Conservation (phyloP, 164 flowering plant species). For the Kingdonia uniflora region DNA sequence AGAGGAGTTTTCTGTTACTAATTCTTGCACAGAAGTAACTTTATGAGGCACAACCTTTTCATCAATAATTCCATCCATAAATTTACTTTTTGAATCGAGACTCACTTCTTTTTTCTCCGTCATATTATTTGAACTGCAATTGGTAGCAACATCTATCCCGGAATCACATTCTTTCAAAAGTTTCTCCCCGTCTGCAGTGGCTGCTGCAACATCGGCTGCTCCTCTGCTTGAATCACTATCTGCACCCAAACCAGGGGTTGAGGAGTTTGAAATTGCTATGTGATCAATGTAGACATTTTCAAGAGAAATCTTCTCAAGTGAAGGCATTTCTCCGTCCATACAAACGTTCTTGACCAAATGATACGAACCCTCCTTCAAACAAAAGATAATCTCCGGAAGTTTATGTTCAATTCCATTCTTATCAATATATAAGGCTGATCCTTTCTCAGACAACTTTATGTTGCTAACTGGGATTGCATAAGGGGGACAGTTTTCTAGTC, state of each 20-base stretch:
- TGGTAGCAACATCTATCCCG: conserved; percentile 6
- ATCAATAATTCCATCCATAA: neutral
- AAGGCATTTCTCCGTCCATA: too few species aligned
- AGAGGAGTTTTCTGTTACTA: conserved; percentile 1
- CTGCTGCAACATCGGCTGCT: conserved; percentile 3
- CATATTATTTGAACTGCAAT: conserved; percentile 11
- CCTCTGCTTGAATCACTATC: conserved; percentile 14
- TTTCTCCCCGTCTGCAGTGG: conserved; percentile 7
- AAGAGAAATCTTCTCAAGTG: too few species aligned
- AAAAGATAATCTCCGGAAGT: too few species aligned
- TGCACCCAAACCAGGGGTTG: conserved; percentile 17
- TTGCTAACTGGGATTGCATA: too few species aligned
- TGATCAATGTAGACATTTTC: too few species aligned
- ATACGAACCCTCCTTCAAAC: too few species aligned
- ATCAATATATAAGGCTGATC: too few species aligned
- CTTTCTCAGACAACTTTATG: too few species aligned
- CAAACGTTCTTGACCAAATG: too few species aligned
- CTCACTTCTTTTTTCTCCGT: conserved; percentile 6
- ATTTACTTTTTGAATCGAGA: neutral
- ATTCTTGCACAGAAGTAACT: neutral
- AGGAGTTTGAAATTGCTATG: too few species aligned
- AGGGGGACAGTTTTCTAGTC: too few species aligned
- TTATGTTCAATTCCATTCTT: too few species aligned
- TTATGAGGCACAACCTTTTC: neutral
- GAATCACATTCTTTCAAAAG: conserved; percentile 11